A percentile compares a stretch with the other conserved stretches of the same genome.
phyloP scores from a whole-genome alignment of 176 grass and related monocot species.

The Oryza coarctata region DNA sequence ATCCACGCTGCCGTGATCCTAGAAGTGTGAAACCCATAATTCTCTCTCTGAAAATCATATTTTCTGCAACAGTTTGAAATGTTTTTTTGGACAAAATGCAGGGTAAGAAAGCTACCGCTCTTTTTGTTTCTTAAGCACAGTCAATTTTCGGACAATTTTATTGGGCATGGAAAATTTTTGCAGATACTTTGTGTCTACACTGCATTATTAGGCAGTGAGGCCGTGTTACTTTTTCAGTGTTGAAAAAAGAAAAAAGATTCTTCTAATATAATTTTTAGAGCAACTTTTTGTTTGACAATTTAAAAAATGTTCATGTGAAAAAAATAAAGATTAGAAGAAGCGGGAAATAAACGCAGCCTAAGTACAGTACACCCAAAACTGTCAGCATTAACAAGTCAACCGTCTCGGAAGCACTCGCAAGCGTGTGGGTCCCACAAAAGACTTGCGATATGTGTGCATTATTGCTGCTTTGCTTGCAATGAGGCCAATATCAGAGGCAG shows the following conservation, averaged over 20 bases:
- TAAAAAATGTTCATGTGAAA: too few relatives aligned
- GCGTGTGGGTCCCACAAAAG: background rate
- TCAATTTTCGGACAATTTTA: background rate
- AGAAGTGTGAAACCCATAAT: background rate
- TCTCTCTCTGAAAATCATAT: background rate
- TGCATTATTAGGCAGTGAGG: conserved; percentile 4
- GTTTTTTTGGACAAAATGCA: background rate
- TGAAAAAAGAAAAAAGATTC: too few relatives aligned
- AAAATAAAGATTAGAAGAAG: too few relatives aligned
- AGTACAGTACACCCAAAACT: background rate
- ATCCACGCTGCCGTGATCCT: background rate
- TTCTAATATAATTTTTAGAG: too few relatives aligned
- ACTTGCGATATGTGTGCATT: background rate
- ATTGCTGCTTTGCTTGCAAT: background rate
- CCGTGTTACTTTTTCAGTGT: too few relatives aligned
- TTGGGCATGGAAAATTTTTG: background rate
- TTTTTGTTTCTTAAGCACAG: background rate
- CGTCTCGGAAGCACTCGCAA: background rate
- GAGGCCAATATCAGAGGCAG: background rate
- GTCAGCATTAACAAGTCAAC: background rate
- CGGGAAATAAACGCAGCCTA: too few relatives aligned
- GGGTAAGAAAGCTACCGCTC: background rate
- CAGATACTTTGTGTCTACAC: background rate
- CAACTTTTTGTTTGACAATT: too few relatives aligned
- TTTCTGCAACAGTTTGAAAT: background rate